phyloP scores from a whole-genome alignment of 208 protist species.

The Acanthamoeba sp. region DNA sequence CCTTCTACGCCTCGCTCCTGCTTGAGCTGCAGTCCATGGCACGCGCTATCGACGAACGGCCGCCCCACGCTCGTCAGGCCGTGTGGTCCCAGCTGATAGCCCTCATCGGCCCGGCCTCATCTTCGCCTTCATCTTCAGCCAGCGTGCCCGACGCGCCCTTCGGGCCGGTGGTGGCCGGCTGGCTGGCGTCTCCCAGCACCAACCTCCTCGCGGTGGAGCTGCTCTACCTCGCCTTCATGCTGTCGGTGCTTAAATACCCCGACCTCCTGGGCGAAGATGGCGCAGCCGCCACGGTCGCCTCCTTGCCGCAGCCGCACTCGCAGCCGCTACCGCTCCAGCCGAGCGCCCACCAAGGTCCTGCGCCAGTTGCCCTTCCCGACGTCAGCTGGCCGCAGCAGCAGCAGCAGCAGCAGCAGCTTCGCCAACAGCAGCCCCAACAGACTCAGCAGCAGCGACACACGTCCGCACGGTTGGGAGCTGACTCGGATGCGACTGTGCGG shows the following conservation, averaged over 20 bases:
- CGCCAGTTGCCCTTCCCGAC: background rate
- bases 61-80: background rate
- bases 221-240: constrained; percentile 54
- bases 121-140: background rate
- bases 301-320: background rate
- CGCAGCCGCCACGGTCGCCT: background rate
- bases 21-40: constrained; percentile 45
- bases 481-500: background rate
- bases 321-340: background rate
- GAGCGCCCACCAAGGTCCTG: too few species aligned
- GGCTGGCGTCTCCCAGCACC: background rate
- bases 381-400: background rate
- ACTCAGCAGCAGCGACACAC: background rate
- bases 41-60: constrained; percentile 6
- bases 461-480: too few species aligned
- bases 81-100: constrained; percentile 18
- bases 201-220: constrained; percentile 44
- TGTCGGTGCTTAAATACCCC: constrained; percentile 45
- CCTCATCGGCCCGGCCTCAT: background rate
- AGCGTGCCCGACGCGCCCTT: background rate
- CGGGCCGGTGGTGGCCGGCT: constrained; percentile 10
- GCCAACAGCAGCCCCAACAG: background rate
- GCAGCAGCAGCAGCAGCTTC: background rate
- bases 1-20: constrained; percentile 49
- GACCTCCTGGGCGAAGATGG: constrained; percentile 19